Percentiles rank a stretch among this genome's conserved stretches.
These are phyloP conservation scores for Cryptococcus sp. DNA, from an alignment of 1,284 basidiomycete genomes.

Conservation along the genomic window DNA sequence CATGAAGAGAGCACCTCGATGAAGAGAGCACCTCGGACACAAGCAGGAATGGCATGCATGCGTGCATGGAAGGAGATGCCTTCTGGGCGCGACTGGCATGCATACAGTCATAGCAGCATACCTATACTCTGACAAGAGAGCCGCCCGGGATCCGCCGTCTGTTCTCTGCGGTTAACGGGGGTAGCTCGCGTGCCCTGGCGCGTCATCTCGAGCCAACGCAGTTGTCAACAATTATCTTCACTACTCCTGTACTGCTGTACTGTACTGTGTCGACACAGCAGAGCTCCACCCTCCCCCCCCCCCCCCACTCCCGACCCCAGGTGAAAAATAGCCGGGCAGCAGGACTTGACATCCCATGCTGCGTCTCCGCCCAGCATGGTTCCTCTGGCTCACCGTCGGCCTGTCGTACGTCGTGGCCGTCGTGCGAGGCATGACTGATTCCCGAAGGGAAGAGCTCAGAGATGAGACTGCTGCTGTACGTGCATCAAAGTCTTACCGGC, in stretches of 20 bases:
- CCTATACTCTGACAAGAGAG: too few species aligned
- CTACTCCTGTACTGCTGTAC: not conserved
- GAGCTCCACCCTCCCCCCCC: not conserved
- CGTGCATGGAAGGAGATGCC: too few species aligned
- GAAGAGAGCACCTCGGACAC: too few species aligned
- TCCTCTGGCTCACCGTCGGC: not conserved
- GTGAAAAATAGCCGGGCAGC: not conserved
- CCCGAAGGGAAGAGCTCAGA: constrained; percentile 4
- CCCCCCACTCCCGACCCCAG: not conserved
- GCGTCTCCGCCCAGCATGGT: not conserved
- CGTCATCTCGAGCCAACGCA: not conserved
- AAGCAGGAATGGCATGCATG: too few species aligned
- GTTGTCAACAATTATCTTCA: not conserved
- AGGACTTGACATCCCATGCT: not conserved
- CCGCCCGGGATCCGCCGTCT: too few species aligned
- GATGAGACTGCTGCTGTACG: constrained; percentile 12
- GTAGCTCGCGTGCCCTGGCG: too few species aligned
- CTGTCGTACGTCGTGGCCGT: not conserved
- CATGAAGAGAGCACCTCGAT: too few species aligned
- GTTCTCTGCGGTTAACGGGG: too few species aligned
- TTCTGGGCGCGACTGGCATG: too few species aligned
- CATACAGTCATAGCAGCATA: too few species aligned
- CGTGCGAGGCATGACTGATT: constrained; percentile 10
- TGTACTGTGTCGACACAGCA: too few species aligned
- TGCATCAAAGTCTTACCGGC: not conserved